These are phyloP conservation scores for Jaltomata sinuosa DNA, from an alignment of 257 asterid species.

Conservation along the genomic window DNA sequence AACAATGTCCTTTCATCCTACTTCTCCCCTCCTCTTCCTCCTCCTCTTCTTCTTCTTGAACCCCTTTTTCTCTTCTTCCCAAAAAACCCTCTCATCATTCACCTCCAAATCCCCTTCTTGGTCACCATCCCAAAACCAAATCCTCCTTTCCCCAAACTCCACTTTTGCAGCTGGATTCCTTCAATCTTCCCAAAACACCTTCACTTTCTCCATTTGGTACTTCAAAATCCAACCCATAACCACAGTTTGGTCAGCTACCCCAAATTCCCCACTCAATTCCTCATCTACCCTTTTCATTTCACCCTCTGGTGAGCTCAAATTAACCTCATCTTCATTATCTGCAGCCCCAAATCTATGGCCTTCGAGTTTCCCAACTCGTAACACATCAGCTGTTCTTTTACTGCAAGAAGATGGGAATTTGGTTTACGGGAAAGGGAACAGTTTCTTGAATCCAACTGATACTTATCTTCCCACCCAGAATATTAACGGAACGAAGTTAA, in stretches of 20 bases:
- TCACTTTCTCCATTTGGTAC: slow-evolving; percentile 63
- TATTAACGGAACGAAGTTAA: slow-evolving; percentile 26
- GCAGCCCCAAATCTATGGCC: slow-evolving; percentile 52
- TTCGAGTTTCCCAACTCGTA: slow-evolving; percentile 2
- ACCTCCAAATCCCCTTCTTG: slow-evolving; percentile 22
- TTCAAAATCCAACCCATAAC: slow-evolving; percentile 17
- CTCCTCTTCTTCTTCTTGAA: neutral
- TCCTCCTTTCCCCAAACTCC: slow-evolving; percentile 50
- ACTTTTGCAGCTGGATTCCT: slow-evolving; percentile 30
- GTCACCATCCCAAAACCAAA: slow-evolving; percentile 49
- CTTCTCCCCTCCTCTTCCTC: neutral
- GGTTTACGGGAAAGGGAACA: slow-evolving; percentile 43
- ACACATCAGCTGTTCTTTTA: slow-evolving; percentile 22
- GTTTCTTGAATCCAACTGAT: slow-evolving; percentile 51
- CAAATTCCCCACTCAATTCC: slow-evolving; percentile 27
- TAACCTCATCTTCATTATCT: slow-evolving; percentile 15
- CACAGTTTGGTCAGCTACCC: slow-evolving; percentile 55
- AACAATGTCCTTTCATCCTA: neutral
- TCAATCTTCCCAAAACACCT: slow-evolving; percentile 25
- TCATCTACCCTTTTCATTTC: slow-evolving; percentile 42
- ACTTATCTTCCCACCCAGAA: slow-evolving; percentile 55
- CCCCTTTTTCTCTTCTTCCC: neutral
- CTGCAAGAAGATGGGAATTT: slow-evolving; percentile 41
- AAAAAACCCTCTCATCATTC: neutral
- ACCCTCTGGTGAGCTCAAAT: slow-evolving; percentile 38